phyloP scores from a whole-genome alignment of 768 basidiomycete species.

The Phlebiopsis flavidoalba region DNA sequence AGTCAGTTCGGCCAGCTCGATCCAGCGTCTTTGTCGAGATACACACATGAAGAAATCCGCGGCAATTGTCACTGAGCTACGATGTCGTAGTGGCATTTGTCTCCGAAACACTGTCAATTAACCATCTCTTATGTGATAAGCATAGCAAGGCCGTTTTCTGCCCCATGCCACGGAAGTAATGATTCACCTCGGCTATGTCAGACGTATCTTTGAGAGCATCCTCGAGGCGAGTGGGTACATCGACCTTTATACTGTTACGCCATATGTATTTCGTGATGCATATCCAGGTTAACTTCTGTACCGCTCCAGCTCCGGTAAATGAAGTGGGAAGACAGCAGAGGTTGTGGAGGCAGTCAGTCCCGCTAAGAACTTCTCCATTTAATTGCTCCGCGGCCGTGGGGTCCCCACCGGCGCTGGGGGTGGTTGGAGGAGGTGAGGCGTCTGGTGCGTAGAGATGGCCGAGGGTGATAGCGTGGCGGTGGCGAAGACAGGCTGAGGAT shows the following conservation, averaged over 20 bases:
- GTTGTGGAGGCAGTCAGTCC: constrained; percentile 50
- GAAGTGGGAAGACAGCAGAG: constrained; percentile 51
- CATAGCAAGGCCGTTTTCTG: constrained; percentile 69
- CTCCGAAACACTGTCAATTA: constrained; percentile 55
- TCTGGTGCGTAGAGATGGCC: constrained; percentile 24
- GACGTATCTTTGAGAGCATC: constrained; percentile 75
- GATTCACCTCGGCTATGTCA: constrained; percentile 82
- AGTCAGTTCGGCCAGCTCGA: neutral
- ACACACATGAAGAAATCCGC: constrained; percentile 79
- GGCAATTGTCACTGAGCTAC: constrained; percentile 90
- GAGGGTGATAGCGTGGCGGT: constrained; percentile 36
- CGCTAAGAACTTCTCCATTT: constrained; percentile 46
- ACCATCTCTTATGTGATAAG: constrained; percentile 79
- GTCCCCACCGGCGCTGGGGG: constrained; percentile 24
- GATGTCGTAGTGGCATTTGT: constrained; percentile 39
- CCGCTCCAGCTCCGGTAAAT: constrained; percentile 68
- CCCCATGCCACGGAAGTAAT: constrained; percentile 86
- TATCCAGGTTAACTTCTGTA: constrained; percentile 53
- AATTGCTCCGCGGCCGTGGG: constrained; percentile 49
- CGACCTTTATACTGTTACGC: constrained; percentile 60
- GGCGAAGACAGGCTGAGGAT: constrained; percentile 23
- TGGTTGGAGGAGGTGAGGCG: too few relatives aligned
- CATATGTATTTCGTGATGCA: constrained; percentile 56
- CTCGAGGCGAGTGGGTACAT: constrained; percentile 60
- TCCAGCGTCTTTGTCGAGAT: neutral